phyloP scores from a whole-genome alignment of 805 yeast species.

The Jamesozyma spencerorum region DNA sequence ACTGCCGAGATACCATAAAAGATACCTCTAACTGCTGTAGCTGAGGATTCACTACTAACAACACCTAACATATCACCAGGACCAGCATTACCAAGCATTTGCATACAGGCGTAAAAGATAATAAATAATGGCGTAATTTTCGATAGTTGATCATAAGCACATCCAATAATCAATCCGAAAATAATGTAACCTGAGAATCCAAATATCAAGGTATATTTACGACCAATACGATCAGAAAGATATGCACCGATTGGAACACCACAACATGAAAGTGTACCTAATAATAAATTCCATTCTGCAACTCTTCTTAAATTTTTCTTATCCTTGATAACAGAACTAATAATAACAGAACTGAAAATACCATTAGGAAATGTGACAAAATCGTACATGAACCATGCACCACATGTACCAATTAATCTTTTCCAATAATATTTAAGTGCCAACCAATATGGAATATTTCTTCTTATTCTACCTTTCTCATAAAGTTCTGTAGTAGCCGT shows the following conservation, averaged over 20 bases:
- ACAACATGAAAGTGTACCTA: conserved; percentile 1
- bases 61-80: conserved; percentile 6
- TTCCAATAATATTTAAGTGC: conserved; percentile 5
- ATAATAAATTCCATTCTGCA: conserved; percentile 5
- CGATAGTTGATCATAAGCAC: conserved; percentile 2
- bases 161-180: conserved; percentile 5
- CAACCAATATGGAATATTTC: conserved; percentile 2
- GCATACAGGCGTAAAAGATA: conserved; percentile 4
- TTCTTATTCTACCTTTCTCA: conserved; percentile 5
- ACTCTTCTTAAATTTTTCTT: conserved; percentile 1
- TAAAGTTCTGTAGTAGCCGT: conserved; percentile 4
- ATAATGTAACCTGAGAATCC: conserved; percentile 5
- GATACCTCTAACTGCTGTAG: conserved; percentile 5
- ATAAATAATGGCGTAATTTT: conserved; percentile 4
- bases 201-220: conserved; percentile 4
- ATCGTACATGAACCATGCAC: conserved; percentile 7
- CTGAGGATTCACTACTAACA: conserved; percentile 3
- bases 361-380: conserved; percentile 5
- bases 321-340: conserved; percentile 5
- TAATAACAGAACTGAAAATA: conserved; percentile 3
- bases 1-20: conserved; percentile 6
- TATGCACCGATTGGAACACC: conserved; percentile 6
- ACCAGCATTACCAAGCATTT: conserved; percentile 4
- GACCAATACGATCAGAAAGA: conserved; percentile 4
- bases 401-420: conserved; percentile 4